phyloP scores from a whole-genome alignment of 805 yeast genomes.

The Lachancea meyersii region DNA sequence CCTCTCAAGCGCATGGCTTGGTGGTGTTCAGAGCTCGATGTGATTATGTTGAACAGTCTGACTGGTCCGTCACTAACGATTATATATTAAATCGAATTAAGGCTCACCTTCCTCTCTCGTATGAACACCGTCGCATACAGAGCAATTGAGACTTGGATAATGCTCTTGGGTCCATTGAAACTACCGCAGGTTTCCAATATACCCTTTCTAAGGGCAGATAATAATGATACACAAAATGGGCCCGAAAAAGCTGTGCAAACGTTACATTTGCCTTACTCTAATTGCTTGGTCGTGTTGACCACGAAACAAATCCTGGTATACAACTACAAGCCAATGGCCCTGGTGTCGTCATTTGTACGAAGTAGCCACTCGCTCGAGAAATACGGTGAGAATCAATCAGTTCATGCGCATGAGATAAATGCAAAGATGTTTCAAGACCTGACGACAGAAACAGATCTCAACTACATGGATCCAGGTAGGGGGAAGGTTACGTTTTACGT shows the following conservation, averaged over 20 bases:
- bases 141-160: slow-evolving; percentile 2
- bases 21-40: too few species aligned
- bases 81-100: background rate
- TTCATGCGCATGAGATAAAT: slow-evolving; percentile 16
- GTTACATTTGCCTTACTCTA: slow-evolving; percentile 22
- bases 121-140: background rate
- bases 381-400: slow-evolving; percentile 26
- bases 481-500: slow-evolving; percentile 27
- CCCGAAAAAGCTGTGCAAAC: slow-evolving; percentile 23
- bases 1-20: too few species aligned
- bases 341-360: slow-evolving; percentile 29
- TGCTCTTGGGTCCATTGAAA: slow-evolving; percentile 28
- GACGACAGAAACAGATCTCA: slow-evolving; percentile 7
- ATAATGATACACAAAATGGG: slow-evolving; percentile 4
- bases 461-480: background rate
- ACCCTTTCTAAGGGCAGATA: slow-evolving; percentile 4
- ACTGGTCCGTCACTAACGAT: background rate
- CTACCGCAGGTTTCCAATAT: slow-evolving; percentile 26
- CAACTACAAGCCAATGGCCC: slow-evolving; percentile 31
- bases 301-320: slow-evolving; percentile 27
- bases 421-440: slow-evolving; percentile 18
- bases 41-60: background rate
- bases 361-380: slow-evolving; percentile 24
- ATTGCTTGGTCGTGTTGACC: slow-evolving; percentile 26
- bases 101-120: background rate